Evolutionary conservation across 495 filamentous ascomycete species (phyloP).

Genomic region (Tuber borchii): DNA sequence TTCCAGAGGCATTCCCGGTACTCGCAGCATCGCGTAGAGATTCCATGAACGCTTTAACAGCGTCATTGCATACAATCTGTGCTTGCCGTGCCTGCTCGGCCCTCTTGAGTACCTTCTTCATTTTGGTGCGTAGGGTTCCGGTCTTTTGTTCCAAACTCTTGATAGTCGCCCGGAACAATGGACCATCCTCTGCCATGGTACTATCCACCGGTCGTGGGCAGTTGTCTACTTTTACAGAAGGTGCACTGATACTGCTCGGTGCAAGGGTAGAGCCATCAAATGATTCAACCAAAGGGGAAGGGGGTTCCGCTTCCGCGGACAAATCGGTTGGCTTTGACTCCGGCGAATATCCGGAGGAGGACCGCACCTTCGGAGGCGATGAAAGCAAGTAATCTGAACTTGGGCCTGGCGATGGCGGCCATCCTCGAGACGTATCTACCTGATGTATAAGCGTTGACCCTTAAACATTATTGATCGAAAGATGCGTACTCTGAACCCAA

Average conservation of each 20-base stretch:
- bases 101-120: constrained; percentile 91
- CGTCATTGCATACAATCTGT: constrained; percentile 76
- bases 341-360: constrained; percentile 54
- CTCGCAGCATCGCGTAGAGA: constrained; percentile 78
- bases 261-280: constrained; percentile 49
- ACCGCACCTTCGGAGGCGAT: constrained; percentile 67
- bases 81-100: constrained; percentile 79
- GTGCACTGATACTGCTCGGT: constrained; percentile 45
- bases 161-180: constrained; percentile 92
- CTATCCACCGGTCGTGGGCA: constrained; percentile 83
- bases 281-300: constrained; percentile 55
- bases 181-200: constrained; percentile 85
- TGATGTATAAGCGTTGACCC: constrained; percentile 12
- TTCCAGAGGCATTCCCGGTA: constrained; percentile 80
- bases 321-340: constrained; percentile 31
- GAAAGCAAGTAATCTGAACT: constrained; percentile 65
- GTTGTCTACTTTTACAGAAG: constrained; percentile 63
- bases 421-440: constrained; percentile 41
- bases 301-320: constrained; percentile 60
- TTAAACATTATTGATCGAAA: background rate
- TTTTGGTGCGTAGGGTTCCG: constrained; percentile 81
- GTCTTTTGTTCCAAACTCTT: constrained; percentile 96
- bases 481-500: constrained; percentile 72
- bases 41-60: constrained; percentile 75
- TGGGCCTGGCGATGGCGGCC: constrained; percentile 35